Conservation (phyloP, 2,329 filamentous ascomycete species). For the Didymellaceae sp. region DNA sequence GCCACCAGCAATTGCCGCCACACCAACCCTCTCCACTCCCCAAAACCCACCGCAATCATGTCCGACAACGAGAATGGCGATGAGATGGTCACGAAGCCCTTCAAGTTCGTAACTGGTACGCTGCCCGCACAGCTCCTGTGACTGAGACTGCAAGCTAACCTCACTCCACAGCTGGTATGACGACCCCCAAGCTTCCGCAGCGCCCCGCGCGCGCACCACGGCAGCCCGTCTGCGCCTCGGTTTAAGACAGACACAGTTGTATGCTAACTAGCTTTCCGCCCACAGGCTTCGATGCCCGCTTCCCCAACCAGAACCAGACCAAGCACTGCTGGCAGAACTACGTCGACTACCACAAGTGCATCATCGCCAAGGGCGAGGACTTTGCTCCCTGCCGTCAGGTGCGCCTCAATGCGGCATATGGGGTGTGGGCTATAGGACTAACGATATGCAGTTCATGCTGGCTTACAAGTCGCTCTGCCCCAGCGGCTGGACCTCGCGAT, state of each 20-base stretch:
- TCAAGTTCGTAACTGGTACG: slow-evolving; percentile 99
- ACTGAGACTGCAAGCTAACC: slow-evolving; percentile 38
- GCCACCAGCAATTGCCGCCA: slow-evolving; percentile 42
- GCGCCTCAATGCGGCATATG: slow-evolving; percentile 37
- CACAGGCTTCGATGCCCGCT: slow-evolving; percentile 95
- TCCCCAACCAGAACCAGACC: slow-evolving; percentile 97
- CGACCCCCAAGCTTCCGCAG: slow-evolving; percentile 20
- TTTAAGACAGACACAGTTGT: slow-evolving; percentile 6
- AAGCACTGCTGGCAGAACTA: slow-evolving; percentile 99
- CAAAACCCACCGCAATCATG: slow-evolving; percentile 72
- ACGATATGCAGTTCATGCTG: slow-evolving; percentile 78
- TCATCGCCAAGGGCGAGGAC: slow-evolving; percentile 97
- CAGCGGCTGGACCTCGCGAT: slow-evolving; percentile 89
- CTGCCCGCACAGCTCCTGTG: slow-evolving; percentile 25
- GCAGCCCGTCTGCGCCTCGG: not conserved
- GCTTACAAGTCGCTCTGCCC: slow-evolving; percentile 98
- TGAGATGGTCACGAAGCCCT: slow-evolving; percentile 94
- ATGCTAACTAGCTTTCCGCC: slow-evolving; percentile 32
- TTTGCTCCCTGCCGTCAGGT: slow-evolving; percentile 97
- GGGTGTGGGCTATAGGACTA: not conserved
- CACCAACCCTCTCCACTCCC: slow-evolving; percentile 25
- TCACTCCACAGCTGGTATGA: slow-evolving; percentile 50
- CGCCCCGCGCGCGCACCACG: slow-evolving; percentile 13
- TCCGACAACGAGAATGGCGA: slow-evolving; percentile 69
- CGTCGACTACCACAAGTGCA: slow-evolving; percentile 99